A percentile compares a stretch with the other conserved stretches of the same genome.
These are phyloP conservation scores for Polygonum aviculare DNA, from an alignment of 148 eudicot species.

Conservation along the genomic window DNA sequence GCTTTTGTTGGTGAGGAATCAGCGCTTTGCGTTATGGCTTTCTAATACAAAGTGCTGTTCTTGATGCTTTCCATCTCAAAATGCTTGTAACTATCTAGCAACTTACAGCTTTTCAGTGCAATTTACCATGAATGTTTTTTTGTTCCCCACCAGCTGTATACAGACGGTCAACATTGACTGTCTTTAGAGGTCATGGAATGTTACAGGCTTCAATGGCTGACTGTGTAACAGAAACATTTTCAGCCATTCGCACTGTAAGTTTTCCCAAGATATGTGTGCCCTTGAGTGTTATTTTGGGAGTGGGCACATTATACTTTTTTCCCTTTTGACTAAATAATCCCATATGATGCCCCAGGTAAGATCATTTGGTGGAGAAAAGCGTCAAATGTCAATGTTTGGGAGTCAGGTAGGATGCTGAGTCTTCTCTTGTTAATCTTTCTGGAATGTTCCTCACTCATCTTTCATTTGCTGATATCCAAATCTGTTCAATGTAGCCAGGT, in stretches of 20 bases:
- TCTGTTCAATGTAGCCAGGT: constrained; percentile 40
- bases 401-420: constrained; percentile 47
- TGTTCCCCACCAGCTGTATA: constrained; percentile 57
- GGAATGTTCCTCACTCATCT: background rate
- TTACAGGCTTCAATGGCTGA: constrained; percentile 88
- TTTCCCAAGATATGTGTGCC: background rate
- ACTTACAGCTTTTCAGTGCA: background rate
- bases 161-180: constrained; percentile 77
- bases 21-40: background rate
- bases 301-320: background rate
- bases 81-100: background rate
- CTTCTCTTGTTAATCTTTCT: background rate
- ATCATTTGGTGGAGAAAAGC: constrained; percentile 93
- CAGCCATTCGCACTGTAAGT: constrained; percentile 95
- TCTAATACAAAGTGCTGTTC: constrained; percentile 21
- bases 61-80: constrained; percentile 31
- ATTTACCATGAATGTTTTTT: background rate
- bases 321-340: constrained; percentile 5
- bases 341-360: constrained; percentile 56
- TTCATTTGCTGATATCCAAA: constrained; percentile 11
- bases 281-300: background rate
- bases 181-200: constrained; percentile 80
- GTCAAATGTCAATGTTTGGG: constrained; percentile 85
- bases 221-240: constrained; percentile 81
- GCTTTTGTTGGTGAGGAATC: constrained; percentile 57